Evolutionary conservation across 2,329 filamentous ascomycete genomes (phyloP), one percentile per base, ranked within the genome.

Genomic region (Akanthomyces lecanii): DNA sequence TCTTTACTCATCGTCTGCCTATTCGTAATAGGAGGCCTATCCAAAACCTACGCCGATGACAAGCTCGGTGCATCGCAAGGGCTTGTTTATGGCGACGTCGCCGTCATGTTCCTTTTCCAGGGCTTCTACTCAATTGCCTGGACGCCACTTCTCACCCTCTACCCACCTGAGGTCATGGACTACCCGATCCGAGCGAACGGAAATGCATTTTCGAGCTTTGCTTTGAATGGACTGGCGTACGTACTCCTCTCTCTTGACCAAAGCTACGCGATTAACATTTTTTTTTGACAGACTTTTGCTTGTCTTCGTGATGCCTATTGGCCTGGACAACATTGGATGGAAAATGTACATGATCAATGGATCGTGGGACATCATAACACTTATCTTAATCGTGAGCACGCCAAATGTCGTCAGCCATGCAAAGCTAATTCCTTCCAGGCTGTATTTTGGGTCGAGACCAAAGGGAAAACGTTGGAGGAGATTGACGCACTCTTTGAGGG

Each of bases 11-110:
- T 76, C 2, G 59, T 77, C 23, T 82, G 77, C 45, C 75, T 85
- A 1, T 83, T 83, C 66, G 73, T 83, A 59, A 78, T 84, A 45
- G 81, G 82, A 2, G 79, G 74, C 1, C 70, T 85, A 4, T 78
- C 79, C 5, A 83, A 83, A 65, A 66, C 70, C 21, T 76, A 73
- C 30, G 69, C 69, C 12, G 71, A 72, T 54, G 54, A 73, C 48
- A 68, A 69, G 6, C 59, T 68, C 12, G 66, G 67, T 2, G 70
- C 70, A 5, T 72, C 72, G 1, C 48, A 65, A 11, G 72, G 78
- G 64, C 71, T 69, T 21, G 72, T 79, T 25, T 80, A 79, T 61
- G 73, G 69, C 30, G 67, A 71, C 36, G 71, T 73, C 7, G 73
- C 71, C 10, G 65, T 69, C 36, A 72, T 72, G 52, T 73, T 73